Conservation (phyloP, 2,329 filamentous ascomycete species). For the Grosmannia serpens region DNA sequence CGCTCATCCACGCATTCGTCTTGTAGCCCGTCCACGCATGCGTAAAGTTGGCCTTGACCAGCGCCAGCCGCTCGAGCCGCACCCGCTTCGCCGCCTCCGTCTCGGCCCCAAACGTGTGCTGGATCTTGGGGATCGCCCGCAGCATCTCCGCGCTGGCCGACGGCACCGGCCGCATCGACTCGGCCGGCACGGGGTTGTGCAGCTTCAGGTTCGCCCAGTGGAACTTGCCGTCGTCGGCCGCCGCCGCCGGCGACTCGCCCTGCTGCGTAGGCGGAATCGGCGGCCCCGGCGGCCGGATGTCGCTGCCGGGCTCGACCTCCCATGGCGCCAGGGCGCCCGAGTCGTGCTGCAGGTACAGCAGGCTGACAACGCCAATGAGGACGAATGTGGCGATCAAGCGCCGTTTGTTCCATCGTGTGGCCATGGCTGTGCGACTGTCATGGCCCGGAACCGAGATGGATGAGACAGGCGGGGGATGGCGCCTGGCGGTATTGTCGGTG, state of each 20-base stretch:
- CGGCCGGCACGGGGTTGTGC: conserved; percentile 8
- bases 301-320: background rate
- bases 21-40: conserved; percentile 33
- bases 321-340: background rate
- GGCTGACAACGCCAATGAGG: conserved; percentile 4
- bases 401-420: conserved; percentile 9
- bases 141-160: conserved; percentile 1
- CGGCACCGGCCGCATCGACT: conserved; percentile 7
- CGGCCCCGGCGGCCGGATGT: background rate
- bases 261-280: background rate
- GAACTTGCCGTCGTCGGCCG: conserved; percentile 8
- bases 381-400: conserved; percentile 8
- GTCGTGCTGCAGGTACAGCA: conserved; percentile 8
- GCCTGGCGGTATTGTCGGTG: too few relatives aligned
- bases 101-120: conserved; percentile 21
- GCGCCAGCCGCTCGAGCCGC: conserved; percentile 20
- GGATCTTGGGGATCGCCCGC: conserved; percentile 21
- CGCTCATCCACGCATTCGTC: conserved; percentile 34
- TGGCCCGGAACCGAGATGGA: background rate
- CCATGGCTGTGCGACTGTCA: conserved; percentile 5
- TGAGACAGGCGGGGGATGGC: background rate
- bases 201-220: conserved; percentile 10
- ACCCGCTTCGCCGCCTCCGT: conserved; percentile 12
- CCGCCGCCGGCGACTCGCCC: background rate
- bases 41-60: conserved; percentile 24